Conservation (phyloP, 2,329 filamentous ascomycete species). For the Trichophyton mentagrophytes region DNA sequence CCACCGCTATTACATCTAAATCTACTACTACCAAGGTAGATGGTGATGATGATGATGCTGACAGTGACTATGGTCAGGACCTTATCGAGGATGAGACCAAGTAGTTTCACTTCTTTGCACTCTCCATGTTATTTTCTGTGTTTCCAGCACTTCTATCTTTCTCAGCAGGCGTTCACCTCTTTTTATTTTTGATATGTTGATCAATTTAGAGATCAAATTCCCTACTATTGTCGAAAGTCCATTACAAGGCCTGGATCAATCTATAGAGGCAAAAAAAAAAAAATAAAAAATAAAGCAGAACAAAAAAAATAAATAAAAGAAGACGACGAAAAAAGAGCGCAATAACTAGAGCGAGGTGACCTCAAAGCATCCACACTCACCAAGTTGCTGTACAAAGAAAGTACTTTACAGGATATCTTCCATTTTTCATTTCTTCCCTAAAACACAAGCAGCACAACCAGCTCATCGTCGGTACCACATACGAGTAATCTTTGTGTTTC, state of each 20-base stretch:
- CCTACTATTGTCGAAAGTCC: neutral
- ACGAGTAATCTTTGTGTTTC: slow-evolving; percentile 43
- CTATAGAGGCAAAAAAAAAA: neutral
- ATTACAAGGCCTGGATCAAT: neutral
- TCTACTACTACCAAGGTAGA: neutral
- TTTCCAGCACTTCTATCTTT: neutral
- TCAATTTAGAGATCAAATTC: too few species aligned
- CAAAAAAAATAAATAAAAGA: neutral
- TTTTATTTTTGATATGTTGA: neutral
- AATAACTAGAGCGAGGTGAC: neutral
- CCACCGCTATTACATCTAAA: neutral
- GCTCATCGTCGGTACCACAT: slow-evolving; percentile 45
- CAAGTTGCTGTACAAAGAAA: neutral
- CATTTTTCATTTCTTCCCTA: neutral
- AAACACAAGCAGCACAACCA: neutral
- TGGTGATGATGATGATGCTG: neutral
- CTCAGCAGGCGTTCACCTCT: neutral
- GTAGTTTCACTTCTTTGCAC: neutral
- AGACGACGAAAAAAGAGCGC: neutral
- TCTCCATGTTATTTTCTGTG: neutral
- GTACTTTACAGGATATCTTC: neutral
- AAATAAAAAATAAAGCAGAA: neutral
- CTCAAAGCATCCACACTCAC: neutral
- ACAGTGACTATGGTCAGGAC: slow-evolving; percentile 1
- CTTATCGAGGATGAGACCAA: neutral